Base-by-base conservation (phyloP, 805 yeast species). In the Blastobotrys robertii region DNA sequence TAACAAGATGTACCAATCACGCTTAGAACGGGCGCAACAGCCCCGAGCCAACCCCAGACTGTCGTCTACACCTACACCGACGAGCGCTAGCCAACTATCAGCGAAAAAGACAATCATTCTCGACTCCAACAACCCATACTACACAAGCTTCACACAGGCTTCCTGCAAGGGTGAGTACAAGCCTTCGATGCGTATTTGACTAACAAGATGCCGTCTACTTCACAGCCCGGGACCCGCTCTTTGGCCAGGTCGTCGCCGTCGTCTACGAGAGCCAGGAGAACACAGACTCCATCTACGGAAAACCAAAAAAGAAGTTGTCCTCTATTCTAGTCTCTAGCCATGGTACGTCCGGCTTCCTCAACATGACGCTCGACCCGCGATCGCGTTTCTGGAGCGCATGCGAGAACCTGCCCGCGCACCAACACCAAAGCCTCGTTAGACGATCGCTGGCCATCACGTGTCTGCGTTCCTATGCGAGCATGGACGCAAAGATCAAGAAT, bases 351-450 rank as follows among this genome's bases (percentile, higher is more conserved):
- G 69, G 74, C 25, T 75, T 74, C 51, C 69, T 72, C 28, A 68
- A 79, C 14, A 62, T 86, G 53, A 75, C 84, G 2, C 58, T 84
- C 8, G 73, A 70, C 36, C 55, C 67, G 0, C 63, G 70, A 37
- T 84, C 95, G 1, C 69, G 81, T 40, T 90, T 77, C 58, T 84
- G 73, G 64, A 87, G 83, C 1, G 92, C 95, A 1, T 74, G 88
- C 50, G 74, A 78, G 53, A 86, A 85, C 53, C 64, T 90, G 37
- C 57, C 70, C 0, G 65, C 66, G 0, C 60, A 68, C 8, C 69
- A 70, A 52, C 67, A 68, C 48, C 57, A 65, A 3, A 74, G 84
- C 8, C 77, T 76, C 38, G 84, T 81, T 2, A 71, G 94, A 49
- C 71, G 76, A 47, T 80, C 90, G 0, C 66, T 88, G 32, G 96